A percentile compares a stretch with the other conserved stretches of the same genome.
Evolutionary conservation across 805 yeast species (phyloP).

Genomic region (Myxozyma udenii): DNA sequence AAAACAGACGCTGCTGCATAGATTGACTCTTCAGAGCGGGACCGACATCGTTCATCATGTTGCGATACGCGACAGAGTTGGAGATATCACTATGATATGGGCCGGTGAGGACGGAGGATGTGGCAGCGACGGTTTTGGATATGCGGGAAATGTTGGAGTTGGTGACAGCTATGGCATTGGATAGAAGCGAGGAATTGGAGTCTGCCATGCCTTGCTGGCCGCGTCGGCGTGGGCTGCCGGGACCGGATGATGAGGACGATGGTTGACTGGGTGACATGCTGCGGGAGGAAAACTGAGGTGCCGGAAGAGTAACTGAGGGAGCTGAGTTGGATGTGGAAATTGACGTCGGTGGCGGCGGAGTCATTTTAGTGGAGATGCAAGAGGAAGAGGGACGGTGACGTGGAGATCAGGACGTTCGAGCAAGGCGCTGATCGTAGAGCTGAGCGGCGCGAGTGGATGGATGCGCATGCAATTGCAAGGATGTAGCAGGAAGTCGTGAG

Average conservation of each 20-base stretch:
- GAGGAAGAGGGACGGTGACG: too few relatives aligned
- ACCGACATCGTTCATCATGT: constrained; percentile 47
- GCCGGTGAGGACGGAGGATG: constrained; percentile 39
- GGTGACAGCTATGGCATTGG: constrained; percentile 42
- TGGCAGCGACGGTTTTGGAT: constrained; percentile 41
- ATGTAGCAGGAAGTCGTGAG: too few relatives aligned
- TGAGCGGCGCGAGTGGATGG: too few relatives aligned
- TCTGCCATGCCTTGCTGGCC: neutral
- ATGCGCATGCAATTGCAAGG: too few relatives aligned
- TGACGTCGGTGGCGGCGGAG: too few relatives aligned
- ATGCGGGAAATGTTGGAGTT: constrained; percentile 40
- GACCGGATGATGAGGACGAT: neutral
- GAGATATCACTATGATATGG: constrained; percentile 40
- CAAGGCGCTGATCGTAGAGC: too few relatives aligned
- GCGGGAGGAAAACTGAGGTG: neutral
- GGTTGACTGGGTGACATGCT: neutral
- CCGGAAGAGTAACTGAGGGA: neutral
- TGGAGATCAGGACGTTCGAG: too few relatives aligned
- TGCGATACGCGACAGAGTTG: constrained; percentile 42
- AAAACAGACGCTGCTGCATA: constrained; percentile 42
- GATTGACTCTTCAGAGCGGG: constrained; percentile 39
- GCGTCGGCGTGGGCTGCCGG: neutral
- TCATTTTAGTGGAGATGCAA: too few relatives aligned
- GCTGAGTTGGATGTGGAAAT: neutral
- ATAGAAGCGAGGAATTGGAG: constrained; percentile 30